Base-by-base conservation (phyloP, 2,329 filamentous ascomycete genomes). In the Stachybotrys elegans region DNA sequence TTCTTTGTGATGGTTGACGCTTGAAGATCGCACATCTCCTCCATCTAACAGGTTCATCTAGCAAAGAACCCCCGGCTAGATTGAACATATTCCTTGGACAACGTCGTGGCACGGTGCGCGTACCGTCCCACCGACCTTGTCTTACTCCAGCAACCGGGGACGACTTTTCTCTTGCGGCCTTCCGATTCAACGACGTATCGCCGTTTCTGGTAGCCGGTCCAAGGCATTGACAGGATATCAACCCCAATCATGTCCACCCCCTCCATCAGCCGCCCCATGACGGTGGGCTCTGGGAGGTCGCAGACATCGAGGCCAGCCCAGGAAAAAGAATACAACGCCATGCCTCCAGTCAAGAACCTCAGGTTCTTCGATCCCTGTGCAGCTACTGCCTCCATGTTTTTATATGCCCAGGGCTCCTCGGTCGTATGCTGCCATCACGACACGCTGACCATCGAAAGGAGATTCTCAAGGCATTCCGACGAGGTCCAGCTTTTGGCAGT, bases 351-450 rank as follows among this genome's bases (percentile, higher is more conserved):
- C 43, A 65, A 71, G 43, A 64, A 74, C 20, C 60, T 70, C 50
- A 74, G 71, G 54, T 77, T 82, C 49, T 89, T 96, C 55, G 86
- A 93, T 55, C 87, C 93, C 46, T 94, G 88, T 63, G 89, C 90
- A 16, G 90, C 93, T 22, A 97, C 93, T 5, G 88, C 87, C 2
- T 88, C 89, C 20, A 86, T 93, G 72, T 86, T 98, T 52, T 77
- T 98, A 21, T 96, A 94, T 66, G 84, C 89, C 20, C 79, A 97
- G 62, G 86, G 88, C 23, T 83, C 83, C 43, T 80, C 83, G 6
- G 83, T 98, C 46, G 76, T 96, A 20, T 93, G 90, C 63, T 83
- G 92, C 23, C 90, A 95, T 58, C 92, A 97, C 68, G 92, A 97
- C 61, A 95, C 88, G 4, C 70, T 98, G 43, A 88, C 86, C 16